Percentiles rank a stretch among this genome's conserved stretches.
phyloP scores from a whole-genome alignment of 73 alveolate genomes.

The Paramecium octaurelia region DNA sequence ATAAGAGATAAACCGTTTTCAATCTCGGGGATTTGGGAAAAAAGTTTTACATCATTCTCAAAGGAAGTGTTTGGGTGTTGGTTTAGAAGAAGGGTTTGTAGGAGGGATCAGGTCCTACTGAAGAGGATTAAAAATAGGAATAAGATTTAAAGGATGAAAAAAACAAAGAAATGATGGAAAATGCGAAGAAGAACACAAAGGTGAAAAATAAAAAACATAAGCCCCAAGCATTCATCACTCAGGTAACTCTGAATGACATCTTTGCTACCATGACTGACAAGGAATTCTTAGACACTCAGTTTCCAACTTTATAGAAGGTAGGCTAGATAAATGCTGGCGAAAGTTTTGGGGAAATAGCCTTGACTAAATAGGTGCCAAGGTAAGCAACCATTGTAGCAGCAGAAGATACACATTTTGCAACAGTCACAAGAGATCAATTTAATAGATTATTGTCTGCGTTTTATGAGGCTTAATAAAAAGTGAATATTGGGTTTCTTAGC shows the following conservation, averaged over 20 bases:
- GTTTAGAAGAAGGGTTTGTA: conserved; percentile 34
- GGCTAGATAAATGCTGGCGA: conserved; percentile 81
- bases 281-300: background rate
- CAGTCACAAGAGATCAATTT: conserved; percentile 75
- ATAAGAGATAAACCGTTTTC: background rate
- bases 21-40: conserved; percentile 36
- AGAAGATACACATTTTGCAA: conserved; percentile 87
- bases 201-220: background rate
- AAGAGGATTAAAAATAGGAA: background rate
- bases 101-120: conserved; percentile 24
- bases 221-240: background rate
- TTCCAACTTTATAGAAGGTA: conserved; percentile 66
- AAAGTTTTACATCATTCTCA: conserved; percentile 17
- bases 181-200: background rate
- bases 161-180: background rate
- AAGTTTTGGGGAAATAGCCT: conserved; percentile 95
- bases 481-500: background rate
- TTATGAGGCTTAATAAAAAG: background rate
- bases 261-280: background rate
- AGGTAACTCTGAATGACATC: background rate
- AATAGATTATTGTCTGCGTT: conserved; percentile 61
- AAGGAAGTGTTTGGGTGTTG: conserved; percentile 12
- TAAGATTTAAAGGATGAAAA: background rate
- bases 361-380: conserved; percentile 81
- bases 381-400: conserved; percentile 91